phyloP scores from a whole-genome alignment of 352 stramenopile species.

The Thalassiosira ordinaria region DNA sequence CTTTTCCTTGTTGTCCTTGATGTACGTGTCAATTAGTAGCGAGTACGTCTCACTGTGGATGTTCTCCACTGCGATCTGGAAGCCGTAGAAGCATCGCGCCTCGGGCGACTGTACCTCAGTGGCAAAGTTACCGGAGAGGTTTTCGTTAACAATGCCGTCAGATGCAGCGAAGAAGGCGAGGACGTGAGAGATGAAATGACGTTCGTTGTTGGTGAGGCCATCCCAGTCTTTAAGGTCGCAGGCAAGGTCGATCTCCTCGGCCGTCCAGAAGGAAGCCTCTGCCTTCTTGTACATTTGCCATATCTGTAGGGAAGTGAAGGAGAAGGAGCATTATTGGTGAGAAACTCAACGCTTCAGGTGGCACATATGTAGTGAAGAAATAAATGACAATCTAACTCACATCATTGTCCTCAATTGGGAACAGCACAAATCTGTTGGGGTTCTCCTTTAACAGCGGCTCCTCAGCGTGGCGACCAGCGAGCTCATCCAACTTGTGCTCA shows the following conservation, averaged over 20 bases:
- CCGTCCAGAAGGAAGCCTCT: conserved; percentile 88
- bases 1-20: conserved; percentile 76
- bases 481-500: conserved; percentile 68
- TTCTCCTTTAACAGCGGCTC: conserved; percentile 96
- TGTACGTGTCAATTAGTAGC: conserved; percentile 87
- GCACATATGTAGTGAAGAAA: too few species aligned
- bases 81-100: conserved; percentile 87
- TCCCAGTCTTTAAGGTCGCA: conserved; percentile 82
- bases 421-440: conserved; percentile 96
- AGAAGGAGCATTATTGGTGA: conserved; percentile 85
- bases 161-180: conserved; percentile 86
- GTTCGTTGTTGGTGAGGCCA: conserved; percentile 72
- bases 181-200: conserved; percentile 84
- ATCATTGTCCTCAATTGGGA: conserved; percentile 96
- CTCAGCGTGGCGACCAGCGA: conserved; percentile 53
- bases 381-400: conserved; percentile 95
- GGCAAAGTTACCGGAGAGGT: conserved; percentile 83
- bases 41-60: conserved; percentile 88
- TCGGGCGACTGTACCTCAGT: conserved; percentile 83
- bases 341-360: too few species aligned
- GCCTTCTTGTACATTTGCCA: conserved; percentile 88
- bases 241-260: conserved; percentile 86
- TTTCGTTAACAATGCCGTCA: conserved; percentile 87
- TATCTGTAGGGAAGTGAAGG: conserved; percentile 83
- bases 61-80: conserved; percentile 88